A percentile compares a stretch with the other conserved stretches of the same genome.
Evolutionary conservation across 371 early-diverging fungal genomes (phyloP).

Genomic region (Chytridium lagenaria): DNA sequence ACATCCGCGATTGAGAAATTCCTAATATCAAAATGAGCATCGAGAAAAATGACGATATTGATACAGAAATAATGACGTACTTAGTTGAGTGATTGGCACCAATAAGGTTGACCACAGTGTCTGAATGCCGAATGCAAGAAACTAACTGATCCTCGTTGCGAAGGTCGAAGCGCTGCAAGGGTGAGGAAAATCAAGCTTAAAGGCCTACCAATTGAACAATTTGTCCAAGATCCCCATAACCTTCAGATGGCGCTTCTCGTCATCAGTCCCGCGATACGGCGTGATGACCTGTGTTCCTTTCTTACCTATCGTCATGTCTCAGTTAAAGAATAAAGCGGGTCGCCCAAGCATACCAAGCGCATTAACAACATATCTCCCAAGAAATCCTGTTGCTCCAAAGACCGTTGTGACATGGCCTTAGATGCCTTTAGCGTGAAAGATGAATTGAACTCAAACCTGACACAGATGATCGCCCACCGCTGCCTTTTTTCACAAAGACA

Average conservation of each 20-base stretch:
- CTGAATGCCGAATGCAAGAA: slow-evolving; percentile 89
- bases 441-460: slow-evolving; percentile 44
- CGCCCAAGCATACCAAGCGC: slow-evolving; percentile 69
- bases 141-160: slow-evolving; percentile 82
- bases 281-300: slow-evolving; percentile 90
- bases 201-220: slow-evolving; percentile 77
- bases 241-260: slow-evolving; percentile 83
- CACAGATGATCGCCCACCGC: slow-evolving; percentile 70
- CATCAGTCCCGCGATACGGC: slow-evolving; percentile 89
- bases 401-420: slow-evolving; percentile 90
- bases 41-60: neutral
- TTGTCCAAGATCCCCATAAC: slow-evolving; percentile 95
- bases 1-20: slow-evolving; percentile 89
- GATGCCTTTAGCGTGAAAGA: slow-evolving; percentile 1
- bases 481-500: slow-evolving; percentile 46
- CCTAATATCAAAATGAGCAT: slow-evolving; percentile 51
- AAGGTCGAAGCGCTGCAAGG: slow-evolving; percentile 80
- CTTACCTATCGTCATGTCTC: slow-evolving; percentile 40
- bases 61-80: slow-evolving; percentile 47
- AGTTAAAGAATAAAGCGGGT: neutral
- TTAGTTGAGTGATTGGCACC: slow-evolving; percentile 92
- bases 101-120: slow-evolving; percentile 93
- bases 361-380: slow-evolving; percentile 92
- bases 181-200: neutral
- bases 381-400: slow-evolving; percentile 95